Conservation (phyloP, 2,329 filamentous ascomycete genomes). For the Calonectria hongkongensis region DNA sequence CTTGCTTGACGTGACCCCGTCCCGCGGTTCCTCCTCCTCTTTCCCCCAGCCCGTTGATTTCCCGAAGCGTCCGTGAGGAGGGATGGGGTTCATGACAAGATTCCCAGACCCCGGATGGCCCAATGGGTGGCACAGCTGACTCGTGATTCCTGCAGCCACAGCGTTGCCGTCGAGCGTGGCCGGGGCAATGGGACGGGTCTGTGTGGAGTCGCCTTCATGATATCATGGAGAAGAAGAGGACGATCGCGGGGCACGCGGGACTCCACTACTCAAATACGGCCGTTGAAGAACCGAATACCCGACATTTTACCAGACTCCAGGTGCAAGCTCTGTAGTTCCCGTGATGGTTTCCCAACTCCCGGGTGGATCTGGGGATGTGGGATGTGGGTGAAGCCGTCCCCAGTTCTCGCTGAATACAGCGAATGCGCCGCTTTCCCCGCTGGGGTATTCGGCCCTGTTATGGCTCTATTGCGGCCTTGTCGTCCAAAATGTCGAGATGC, state of each 20-base stretch:
- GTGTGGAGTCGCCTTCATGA: slow-evolving; percentile 41
- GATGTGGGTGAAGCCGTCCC: slow-evolving; percentile 29
- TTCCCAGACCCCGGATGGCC: neutral
- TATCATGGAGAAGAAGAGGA: slow-evolving; percentile 43
- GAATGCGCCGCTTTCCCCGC: slow-evolving; percentile 42
- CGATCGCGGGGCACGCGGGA: slow-evolving; percentile 39
- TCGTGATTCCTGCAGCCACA: slow-evolving; percentile 28
- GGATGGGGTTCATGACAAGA: slow-evolving; percentile 21
- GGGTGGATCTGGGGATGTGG: slow-evolving; percentile 45
- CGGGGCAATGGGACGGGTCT: slow-evolving; percentile 28
- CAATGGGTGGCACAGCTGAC: slow-evolving; percentile 28
- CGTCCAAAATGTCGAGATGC: slow-evolving; percentile 10
- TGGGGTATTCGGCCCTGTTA: slow-evolving; percentile 47
- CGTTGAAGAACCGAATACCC: slow-evolving; percentile 49
- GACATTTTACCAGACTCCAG: slow-evolving; percentile 43
- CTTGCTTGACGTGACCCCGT: slow-evolving; percentile 15
- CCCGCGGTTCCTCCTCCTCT: neutral
- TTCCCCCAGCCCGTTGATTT: slow-evolving; percentile 2
- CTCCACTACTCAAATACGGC: slow-evolving; percentile 48
- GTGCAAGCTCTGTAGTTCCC: slow-evolving; percentile 30
- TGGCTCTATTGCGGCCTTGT: slow-evolving; percentile 42
- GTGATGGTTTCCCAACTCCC: slow-evolving; percentile 39
- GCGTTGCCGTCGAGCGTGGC: slow-evolving; percentile 32
- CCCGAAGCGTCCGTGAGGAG: slow-evolving; percentile 28
- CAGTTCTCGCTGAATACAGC: slow-evolving; percentile 30